phyloP scores from a whole-genome alignment of 2,329 filamentous ascomycete species.

The Diplodia seriata region DNA sequence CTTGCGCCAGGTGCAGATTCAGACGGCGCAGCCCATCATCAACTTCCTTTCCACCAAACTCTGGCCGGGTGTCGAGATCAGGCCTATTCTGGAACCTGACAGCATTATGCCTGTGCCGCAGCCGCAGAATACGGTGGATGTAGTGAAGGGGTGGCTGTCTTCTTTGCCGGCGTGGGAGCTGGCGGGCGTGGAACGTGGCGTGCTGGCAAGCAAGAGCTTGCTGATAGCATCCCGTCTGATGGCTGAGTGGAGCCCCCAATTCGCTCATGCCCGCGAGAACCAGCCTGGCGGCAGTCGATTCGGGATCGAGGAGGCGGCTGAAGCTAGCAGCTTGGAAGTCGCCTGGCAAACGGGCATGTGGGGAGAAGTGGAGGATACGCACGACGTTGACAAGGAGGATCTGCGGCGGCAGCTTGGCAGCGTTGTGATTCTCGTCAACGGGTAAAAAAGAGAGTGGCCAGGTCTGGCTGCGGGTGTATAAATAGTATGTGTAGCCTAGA shows the following conservation, averaged over 20 bases:
- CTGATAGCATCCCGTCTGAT: slow-evolving; percentile 78
- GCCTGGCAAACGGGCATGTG: slow-evolving; percentile 88
- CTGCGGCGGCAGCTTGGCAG: slow-evolving; percentile 86
- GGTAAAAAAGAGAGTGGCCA: slow-evolving; percentile 32
- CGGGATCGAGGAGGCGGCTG: slow-evolving; percentile 81
- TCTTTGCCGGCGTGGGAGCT: slow-evolving; percentile 80
- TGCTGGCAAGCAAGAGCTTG: slow-evolving; percentile 86
- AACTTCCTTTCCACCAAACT: slow-evolving; percentile 73
- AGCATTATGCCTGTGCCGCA: slow-evolving; percentile 80
- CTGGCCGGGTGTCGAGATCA: slow-evolving; percentile 83
- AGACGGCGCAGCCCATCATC: slow-evolving; percentile 73
- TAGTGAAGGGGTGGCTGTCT: slow-evolving; percentile 78
- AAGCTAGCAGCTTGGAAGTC: slow-evolving; percentile 81
- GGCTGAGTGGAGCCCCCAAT: slow-evolving; percentile 84
- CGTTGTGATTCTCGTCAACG: slow-evolving; percentile 76
- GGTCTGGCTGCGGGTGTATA: slow-evolving; percentile 3
- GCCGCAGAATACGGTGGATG: slow-evolving; percentile 73
- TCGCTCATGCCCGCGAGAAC: slow-evolving; percentile 59
- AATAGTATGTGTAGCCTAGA: slow-evolving; percentile 11
- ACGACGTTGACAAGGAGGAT: slow-evolving; percentile 95
- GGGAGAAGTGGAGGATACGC: slow-evolving; percentile 98
- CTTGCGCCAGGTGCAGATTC: slow-evolving; percentile 75
- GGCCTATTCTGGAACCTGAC: slow-evolving; percentile 78
- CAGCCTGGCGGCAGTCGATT: slow-evolving; percentile 58
- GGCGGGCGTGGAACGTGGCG: slow-evolving; percentile 82